Evolutionary conservation across 768 basidiomycete species (phyloP).

Genomic region (Paxillus involutus): DNA sequence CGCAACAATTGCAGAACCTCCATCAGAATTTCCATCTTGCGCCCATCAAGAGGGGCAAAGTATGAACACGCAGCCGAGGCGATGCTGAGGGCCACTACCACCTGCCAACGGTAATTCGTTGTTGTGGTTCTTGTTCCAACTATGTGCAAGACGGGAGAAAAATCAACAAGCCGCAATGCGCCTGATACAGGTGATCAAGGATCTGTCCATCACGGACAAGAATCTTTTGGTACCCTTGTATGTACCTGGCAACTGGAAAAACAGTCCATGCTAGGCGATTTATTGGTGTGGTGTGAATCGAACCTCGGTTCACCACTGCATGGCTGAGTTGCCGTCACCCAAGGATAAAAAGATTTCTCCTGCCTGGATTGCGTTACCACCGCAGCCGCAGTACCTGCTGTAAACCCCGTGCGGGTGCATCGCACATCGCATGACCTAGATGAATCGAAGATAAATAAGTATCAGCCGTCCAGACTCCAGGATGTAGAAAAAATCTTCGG

Average conservation of each 20-base stretch:
- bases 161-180: neutral
- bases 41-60: no score
- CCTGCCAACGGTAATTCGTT: no score
- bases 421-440: neutral
- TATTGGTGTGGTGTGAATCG: neutral
- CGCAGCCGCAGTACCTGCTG: neutral
- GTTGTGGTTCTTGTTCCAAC: neutral
- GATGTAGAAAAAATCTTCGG: neutral
- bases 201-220: neutral
- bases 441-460: neutral
- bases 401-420: neutral
- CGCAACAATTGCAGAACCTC: neutral
- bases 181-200: neutral
- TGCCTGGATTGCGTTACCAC: neutral
- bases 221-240: neutral
- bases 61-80: neutral
- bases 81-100: neutral
- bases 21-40: no score
- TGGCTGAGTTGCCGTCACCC: neutral
- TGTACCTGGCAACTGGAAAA: neutral
- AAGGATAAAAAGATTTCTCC: neutral
- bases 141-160: neutral
- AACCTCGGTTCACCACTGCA: neutral
- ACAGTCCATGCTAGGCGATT: neutral
- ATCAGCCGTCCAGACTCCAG: neutral